Base-by-base conservation (phyloP, 306 rosid species). In the Elaeagnus macrophylla region DNA sequence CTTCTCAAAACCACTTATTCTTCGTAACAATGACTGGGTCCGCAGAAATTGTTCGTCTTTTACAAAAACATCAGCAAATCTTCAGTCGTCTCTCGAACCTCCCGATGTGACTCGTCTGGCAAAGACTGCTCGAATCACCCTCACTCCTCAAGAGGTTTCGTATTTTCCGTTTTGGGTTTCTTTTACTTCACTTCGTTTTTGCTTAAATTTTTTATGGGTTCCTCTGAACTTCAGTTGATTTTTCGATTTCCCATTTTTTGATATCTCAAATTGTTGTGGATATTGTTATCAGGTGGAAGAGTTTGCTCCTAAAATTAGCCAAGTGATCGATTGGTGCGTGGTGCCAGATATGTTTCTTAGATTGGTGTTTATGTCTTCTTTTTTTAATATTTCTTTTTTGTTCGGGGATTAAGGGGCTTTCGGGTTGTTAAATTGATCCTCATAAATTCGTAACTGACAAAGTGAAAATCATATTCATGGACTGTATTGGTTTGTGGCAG, bases 71-170 rank as follows among this genome's bases (percentile, higher is more conserved):
- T 56, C 60, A 10, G 11, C 37, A 36, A 51, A 46, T 55, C 37
- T 25, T 25, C 32, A 42, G 2, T 73, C 76, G 36, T 75, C 96
- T 54, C 83, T 79, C 74, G 77, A 74, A 42, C 71, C 96, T 59
- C 89, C 86, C 8, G 86, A 88, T 62, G 72, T 84, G 45, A 42
- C 77, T 18, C 78, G 72, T 72, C 77, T 88, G 75, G 90, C 94
- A 14, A 74, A 84, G 77, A 81, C 82, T 5, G 96, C 96, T 71
- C 85, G 83, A 69, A 79, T 84, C 42, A 73, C 90, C 48, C 83
- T 84, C 58, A 69, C 87, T 48, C 67, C 85, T 42, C 59, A 48
- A 49, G 85, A 88, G 94, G 15, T 55, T 7, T 10, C 37, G 6
- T 55, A 2, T 0, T 55, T 8, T n/a, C 8, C 8, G 6, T 16